A percentile compares a stretch with the other conserved stretches of the same genome.
phyloP scores from a whole-genome alignment of 306 rosid species.

The Vigna trinervia region DNA sequence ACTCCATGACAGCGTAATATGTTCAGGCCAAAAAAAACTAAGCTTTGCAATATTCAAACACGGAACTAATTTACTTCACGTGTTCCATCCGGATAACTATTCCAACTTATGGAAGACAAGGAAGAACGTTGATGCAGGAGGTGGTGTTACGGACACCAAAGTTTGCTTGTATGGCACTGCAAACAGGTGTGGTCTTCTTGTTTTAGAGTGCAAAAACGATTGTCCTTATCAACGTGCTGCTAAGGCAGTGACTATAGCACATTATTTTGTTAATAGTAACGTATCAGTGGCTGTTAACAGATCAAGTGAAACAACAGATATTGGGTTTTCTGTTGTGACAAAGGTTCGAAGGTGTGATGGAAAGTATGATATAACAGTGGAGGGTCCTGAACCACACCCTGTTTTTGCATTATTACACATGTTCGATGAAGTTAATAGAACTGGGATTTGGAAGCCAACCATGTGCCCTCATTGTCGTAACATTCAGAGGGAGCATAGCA shows the following conservation, averaged over 20 bases:
- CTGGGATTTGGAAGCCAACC: neutral
- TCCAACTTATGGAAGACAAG: neutral
- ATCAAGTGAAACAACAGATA: neutral
- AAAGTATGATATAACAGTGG: neutral
- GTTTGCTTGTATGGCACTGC: neutral
- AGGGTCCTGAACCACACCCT: too few species aligned
- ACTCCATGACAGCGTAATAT: neutral
- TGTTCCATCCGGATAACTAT: rapidly evolving
- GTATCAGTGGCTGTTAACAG: neutral
- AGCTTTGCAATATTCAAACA: neutral
- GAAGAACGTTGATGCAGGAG: neutral
- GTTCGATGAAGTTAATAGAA: neutral
- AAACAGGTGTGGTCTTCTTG: neutral
- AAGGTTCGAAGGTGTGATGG: neutral
- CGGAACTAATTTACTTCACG: too few species aligned
- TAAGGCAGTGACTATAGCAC: neutral
- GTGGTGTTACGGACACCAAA: neutral
- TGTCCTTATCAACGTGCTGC: rapidly evolving
- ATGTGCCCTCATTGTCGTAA: neutral
- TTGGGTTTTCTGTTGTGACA: neutral
- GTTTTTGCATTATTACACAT: too few species aligned
- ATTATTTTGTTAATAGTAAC: neutral
- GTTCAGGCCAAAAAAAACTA: too few species aligned
- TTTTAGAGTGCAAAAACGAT: neutral
- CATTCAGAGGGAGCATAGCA: neutral